phyloP scores from a whole-genome alignment of 2,329 filamentous ascomycete species.

The Penicillium oxalicum region DNA sequence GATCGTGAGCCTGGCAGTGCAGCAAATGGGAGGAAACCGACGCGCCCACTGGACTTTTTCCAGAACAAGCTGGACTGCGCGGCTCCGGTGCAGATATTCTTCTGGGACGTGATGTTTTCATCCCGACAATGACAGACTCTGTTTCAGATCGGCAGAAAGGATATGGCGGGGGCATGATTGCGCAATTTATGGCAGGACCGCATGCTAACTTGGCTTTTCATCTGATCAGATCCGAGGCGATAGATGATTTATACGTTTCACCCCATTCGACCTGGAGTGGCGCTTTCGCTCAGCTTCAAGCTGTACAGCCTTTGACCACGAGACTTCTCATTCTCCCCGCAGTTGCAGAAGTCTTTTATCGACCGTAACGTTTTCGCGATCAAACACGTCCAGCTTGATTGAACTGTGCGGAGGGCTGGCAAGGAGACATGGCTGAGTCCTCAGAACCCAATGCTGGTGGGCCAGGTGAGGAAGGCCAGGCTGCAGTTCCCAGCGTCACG shows the following conservation, averaged over 20 bases:
- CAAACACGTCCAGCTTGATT: conserved; percentile 3
- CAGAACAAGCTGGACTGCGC: no score
- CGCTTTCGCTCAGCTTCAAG: conserved; percentile 19
- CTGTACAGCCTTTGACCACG: conserved; percentile 19
- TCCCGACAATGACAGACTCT: no score
- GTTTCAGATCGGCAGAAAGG: neutral
- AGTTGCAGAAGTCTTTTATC: neutral
- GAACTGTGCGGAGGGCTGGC: conserved; percentile 6
- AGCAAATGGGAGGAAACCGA: no score
- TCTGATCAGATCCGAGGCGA: conserved; percentile 14
- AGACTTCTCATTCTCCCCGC: conserved; percentile 2
- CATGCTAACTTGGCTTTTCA: conserved; percentile 11
- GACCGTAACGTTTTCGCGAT: neutral
- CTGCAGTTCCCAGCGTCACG: neutral
- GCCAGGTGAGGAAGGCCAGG: conserved; percentile 5
- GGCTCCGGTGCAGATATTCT: no score
- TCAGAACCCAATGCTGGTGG: conserved; percentile 19
- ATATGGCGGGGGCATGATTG: neutral
- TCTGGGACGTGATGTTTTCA: no score
- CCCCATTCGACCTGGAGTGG: conserved; percentile 20
- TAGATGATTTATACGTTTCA: conserved; percentile 23
- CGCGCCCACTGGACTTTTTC: no score
- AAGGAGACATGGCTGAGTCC: conserved; percentile 18
- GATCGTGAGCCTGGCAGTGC: no score
- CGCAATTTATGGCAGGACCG: neutral